These are phyloP conservation scores for Cinchona pubescens DNA, from an alignment of 257 asterid genomes.

Conservation along the genomic window DNA sequence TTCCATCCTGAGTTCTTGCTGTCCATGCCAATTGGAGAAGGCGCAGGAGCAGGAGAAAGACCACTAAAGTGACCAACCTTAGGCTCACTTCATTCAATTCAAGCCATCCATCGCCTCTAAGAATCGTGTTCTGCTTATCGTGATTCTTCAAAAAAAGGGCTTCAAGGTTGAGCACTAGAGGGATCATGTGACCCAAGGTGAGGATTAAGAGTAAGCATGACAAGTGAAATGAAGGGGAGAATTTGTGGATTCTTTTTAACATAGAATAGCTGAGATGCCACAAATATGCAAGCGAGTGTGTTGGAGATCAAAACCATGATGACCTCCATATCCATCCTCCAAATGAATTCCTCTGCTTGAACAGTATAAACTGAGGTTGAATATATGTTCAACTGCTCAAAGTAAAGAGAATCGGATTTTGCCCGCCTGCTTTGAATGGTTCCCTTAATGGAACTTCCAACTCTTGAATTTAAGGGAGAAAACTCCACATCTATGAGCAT, in stretches of 20 bases:
- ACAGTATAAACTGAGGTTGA: slow-evolving; percentile 22
- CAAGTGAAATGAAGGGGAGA: slow-evolving; percentile 41
- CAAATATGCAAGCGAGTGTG: slow-evolving; percentile 47
- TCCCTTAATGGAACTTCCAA: slow-evolving; percentile 32
- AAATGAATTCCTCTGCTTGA: slow-evolving; percentile 33
- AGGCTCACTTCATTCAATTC: slow-evolving; percentile 60
- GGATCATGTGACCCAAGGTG: slow-evolving; percentile 52
- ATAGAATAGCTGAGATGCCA: slow-evolving; percentile 48
- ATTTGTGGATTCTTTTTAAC: slow-evolving; percentile 46
- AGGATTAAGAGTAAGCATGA: slow-evolving; percentile 58
- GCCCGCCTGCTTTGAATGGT: slow-evolving; percentile 46
- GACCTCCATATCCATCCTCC: slow-evolving; percentile 79
- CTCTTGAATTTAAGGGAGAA: slow-evolving; percentile 25
- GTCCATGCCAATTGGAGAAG: slow-evolving; percentile 63
- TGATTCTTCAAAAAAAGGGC: slow-evolving; percentile 36
- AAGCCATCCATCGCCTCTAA: slow-evolving; percentile 42
- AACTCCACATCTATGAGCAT: slow-evolving; percentile 39
- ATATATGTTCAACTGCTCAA: slow-evolving; percentile 32
- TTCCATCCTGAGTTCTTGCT: slow-evolving; percentile 24
- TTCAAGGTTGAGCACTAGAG: slow-evolving; percentile 61
- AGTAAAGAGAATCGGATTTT: slow-evolving; percentile 40
- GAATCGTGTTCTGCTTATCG: slow-evolving; percentile 13
- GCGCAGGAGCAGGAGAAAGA: slow-evolving; percentile 49
- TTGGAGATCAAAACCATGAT: slow-evolving; percentile 51
- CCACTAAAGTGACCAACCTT: slow-evolving; percentile 51